Evolutionary conservation across 2,329 filamentous ascomycete genomes (phyloP), one percentile per base, ranked within the genome.

Genomic region (Botrytis hyacinthi): DNA sequence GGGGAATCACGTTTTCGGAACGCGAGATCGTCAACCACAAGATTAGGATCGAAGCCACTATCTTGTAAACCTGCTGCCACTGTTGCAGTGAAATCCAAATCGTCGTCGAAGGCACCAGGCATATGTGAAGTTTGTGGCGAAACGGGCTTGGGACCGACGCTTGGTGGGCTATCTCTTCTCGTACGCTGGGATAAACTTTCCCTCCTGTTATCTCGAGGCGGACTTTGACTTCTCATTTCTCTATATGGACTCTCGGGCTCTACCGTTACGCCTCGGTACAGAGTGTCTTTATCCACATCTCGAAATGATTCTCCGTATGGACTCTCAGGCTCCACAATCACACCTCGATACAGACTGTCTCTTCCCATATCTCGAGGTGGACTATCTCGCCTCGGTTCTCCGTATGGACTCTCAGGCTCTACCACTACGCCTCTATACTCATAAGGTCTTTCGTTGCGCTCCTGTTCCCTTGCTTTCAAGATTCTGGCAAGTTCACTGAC

Each of bases 41-140:
- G 89, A 59, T 91, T 87, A 7, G 90, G 88, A 78, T 93, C 87
- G 76, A 94, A 93, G 0, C 92, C 92, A 63, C 89, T 88, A n/a
- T 89, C 87, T 79, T 90, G 83, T 67, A 93, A 84, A 1, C 90
- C 91, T 66, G 91, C 92, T 73, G 91, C 91, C 65, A 93, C 82
- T 4, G 88, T 89, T 42, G 91, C 92, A 12, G 90, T 89, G 76
- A 94, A 93, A 70, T 90, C 89, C 14, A 91, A 82, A 77, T 93
- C 92, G 73, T 91, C 87, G 1, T 84, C 87, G 78, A 92, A 94
- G 16, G 86, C 83, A 32, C 91, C 91, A 37, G 91, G 90, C 81
- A 91, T 88, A 73, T 88, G 85, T 61, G 85, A 79, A 32, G 79
- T 77, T 69, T 83, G 83, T 54, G 42, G 48, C 37, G 70, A n/a